A percentile compares a stretch with the other conserved stretches of the same genome.
Conservation (phyloP, 2,329 filamentous ascomycete genomes). For the Colletotrichum echinochloae region DNA sequence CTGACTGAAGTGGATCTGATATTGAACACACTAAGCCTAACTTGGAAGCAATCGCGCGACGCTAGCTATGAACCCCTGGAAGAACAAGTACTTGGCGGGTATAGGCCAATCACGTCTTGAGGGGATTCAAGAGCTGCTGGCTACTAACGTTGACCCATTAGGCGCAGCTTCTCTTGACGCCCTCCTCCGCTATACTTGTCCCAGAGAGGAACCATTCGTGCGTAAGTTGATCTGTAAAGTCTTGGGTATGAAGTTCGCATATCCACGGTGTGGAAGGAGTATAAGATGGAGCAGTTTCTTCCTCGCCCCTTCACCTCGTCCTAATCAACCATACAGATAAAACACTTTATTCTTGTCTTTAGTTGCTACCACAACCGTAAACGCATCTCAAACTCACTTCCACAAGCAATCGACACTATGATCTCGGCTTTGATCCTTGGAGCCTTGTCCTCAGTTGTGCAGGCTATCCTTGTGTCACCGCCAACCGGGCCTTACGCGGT, state of each 20-base stretch:
- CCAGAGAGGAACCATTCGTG: conserved; percentile 11
- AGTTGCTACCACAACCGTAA: too few species aligned
- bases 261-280: background rate
- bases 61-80: conserved; percentile 11
- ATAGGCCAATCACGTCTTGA: conserved; percentile 11
- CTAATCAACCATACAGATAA: background rate
- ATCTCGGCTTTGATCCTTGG: conserved; percentile 39
- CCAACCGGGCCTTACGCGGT: conserved; percentile 49
- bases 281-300: conserved; percentile 9
- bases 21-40: conserved; percentile 22
- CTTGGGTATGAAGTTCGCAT: too few species aligned
- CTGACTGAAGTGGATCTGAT: background rate
- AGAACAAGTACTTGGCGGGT: background rate
- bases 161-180: background rate
- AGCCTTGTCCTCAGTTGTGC: conserved; percentile 36
- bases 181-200: background rate
- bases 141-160: background rate
- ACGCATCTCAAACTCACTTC: background rate
- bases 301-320: background rate
- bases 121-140: background rate
- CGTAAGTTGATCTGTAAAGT: background rate
- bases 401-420: conserved; percentile 35
- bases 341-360: too few species aligned
- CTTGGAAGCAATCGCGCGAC: conserved; percentile 38
- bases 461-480: conserved; percentile 46